A percentile compares a stretch with the other conserved stretches of the same genome.
Evolutionary conservation across 2,329 filamentous ascomycete species (phyloP).

Genomic region (Nigrospora osmanthi): DNA sequence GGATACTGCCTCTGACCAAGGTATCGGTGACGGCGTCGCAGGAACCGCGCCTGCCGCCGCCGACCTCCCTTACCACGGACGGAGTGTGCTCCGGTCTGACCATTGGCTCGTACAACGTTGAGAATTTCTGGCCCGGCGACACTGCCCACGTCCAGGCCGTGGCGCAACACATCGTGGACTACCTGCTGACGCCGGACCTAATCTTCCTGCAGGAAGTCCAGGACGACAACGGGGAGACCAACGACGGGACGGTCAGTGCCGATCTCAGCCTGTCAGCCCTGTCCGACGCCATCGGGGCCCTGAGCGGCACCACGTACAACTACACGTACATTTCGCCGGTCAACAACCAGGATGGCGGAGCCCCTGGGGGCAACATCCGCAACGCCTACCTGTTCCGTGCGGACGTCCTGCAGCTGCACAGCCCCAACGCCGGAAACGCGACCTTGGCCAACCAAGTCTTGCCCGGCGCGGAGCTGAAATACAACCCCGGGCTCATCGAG

Average conservation of each 20-base stretch:
- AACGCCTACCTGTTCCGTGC: slow-evolving; percentile 62
- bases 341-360: slow-evolving; percentile 55
- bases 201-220: slow-evolving; percentile 66
- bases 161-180: slow-evolving; percentile 57
- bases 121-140: slow-evolving; percentile 52
- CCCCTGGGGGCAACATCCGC: slow-evolving; percentile 66
- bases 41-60: slow-evolving; percentile 35
- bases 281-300: slow-evolving; percentile 38
- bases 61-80: slow-evolving; percentile 44
- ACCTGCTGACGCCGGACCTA: slow-evolving; percentile 55
- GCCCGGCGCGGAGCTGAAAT: slow-evolving; percentile 49
- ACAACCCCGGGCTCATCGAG: slow-evolving; percentile 63
- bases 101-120: slow-evolving; percentile 61
- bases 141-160: slow-evolving; percentile 48
- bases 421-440: slow-evolving; percentile 46
- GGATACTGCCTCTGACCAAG: slow-evolving; percentile 55
- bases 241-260: slow-evolving; percentile 49
- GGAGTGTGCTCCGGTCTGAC: slow-evolving; percentile 55
- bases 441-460: slow-evolving; percentile 51
- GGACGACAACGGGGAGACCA: slow-evolving; percentile 53
- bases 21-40: slow-evolving; percentile 37
- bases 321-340: slow-evolving; percentile 53
- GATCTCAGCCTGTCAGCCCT: slow-evolving; percentile 53
- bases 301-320: slow-evolving; percentile 44
- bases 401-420: slow-evolving; percentile 47